Conservation (phyloP, 495 filamentous ascomycete species). For the Cercophora newfieldiana region DNA sequence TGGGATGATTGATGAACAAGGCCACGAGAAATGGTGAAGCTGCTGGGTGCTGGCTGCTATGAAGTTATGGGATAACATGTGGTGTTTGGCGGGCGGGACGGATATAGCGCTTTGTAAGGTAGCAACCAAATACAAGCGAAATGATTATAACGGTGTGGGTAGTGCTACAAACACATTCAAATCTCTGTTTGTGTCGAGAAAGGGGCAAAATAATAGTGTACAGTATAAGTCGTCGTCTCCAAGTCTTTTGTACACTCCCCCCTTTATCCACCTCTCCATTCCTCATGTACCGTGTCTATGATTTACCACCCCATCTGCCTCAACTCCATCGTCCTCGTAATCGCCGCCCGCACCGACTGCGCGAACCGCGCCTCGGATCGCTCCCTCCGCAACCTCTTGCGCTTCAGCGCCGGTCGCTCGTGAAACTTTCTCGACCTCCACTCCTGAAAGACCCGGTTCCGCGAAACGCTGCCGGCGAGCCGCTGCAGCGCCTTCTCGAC, state of each 20-base stretch:
- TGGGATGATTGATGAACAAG: constrained; percentile 23
- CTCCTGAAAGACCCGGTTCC: constrained; percentile 57
- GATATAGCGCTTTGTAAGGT: neutral
- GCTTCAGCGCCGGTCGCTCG: constrained; percentile 70
- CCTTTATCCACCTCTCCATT: neutral
- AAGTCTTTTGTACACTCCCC: no score
- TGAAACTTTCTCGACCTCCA: constrained; percentile 59
- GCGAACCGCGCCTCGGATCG: constrained; percentile 68
- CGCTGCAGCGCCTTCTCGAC: constrained; percentile 53
- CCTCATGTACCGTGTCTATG: neutral
- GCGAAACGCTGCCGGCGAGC: constrained; percentile 43
- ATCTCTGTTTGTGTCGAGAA: neutral
- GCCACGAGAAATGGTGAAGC: neutral
- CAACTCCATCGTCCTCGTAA: constrained; percentile 63
- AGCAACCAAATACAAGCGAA: neutral
- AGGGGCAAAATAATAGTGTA: neutral
- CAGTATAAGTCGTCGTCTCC: neutral
- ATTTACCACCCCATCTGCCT: constrained; percentile 72
- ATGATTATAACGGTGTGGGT: neutral
- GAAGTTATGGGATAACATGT: neutral
- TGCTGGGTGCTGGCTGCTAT: neutral
- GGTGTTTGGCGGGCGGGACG: neutral
- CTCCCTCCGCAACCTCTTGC: constrained; percentile 67
- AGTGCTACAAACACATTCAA: neutral
- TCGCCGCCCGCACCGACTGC: constrained; percentile 60